phyloP scores from a whole-genome alignment of 192 early-diverging fungal genomes.

The Linnemannia hyalina region DNA sequence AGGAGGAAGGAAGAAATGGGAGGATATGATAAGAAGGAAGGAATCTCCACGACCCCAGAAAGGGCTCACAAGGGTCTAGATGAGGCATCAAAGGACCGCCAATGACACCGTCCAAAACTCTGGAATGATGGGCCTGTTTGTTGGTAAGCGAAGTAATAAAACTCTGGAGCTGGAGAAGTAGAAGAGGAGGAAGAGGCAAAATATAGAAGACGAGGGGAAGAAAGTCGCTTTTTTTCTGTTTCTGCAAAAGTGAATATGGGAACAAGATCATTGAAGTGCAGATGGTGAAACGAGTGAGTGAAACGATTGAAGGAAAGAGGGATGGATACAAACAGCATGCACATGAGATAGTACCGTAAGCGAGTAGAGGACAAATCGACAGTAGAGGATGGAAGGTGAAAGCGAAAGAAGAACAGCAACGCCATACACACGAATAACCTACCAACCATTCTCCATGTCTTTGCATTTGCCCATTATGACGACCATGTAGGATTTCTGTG shows the following conservation, averaged over 20 bases:
- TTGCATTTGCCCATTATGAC: not conserved
- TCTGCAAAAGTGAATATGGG: not conserved
- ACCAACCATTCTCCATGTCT: not conserved
- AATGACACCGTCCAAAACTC: not conserved
- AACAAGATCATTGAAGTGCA: not conserved
- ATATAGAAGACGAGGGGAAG: not conserved
- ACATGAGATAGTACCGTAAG: not conserved
- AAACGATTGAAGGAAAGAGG: not conserved
- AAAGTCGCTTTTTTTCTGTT: not conserved
- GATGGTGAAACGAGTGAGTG: not conserved
- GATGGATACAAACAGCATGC: not conserved
- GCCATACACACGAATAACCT: not conserved
- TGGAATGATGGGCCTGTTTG: not conserved
- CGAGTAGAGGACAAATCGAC: not conserved
- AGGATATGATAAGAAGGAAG: not conserved
- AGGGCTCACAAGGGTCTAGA: conserved; percentile 2
- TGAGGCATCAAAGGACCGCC: not conserved
- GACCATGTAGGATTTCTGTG: not conserved
- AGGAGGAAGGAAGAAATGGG: not conserved
- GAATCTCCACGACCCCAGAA: conserved; percentile 5
- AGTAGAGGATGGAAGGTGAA: not conserved
- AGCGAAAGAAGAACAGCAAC: not conserved
- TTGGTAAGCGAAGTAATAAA: conserved; percentile 1
- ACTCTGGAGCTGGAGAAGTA: not conserved
- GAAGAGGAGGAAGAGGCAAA: not conserved